phyloP scores from a whole-genome alignment of 2,329 filamentous ascomycete species.

The Camptophora hylomeconis region DNA sequence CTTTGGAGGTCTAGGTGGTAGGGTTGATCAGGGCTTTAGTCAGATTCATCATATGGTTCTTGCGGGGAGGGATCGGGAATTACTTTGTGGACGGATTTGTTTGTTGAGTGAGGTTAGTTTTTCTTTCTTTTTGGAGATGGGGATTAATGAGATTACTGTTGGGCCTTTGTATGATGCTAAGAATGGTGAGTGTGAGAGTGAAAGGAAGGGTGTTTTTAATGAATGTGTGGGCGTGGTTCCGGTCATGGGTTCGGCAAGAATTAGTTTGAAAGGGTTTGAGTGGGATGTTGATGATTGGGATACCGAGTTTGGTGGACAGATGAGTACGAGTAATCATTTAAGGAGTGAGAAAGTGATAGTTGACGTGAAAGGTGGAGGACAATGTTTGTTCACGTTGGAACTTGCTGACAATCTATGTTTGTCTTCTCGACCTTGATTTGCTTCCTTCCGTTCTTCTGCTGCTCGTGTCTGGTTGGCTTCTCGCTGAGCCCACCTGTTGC shows the following conservation, averaged over 20 bases:
- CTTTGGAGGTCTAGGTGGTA: constrained; percentile 73
- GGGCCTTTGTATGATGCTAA: too few species aligned
- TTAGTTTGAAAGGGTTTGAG: constrained; percentile 68
- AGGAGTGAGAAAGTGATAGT: constrained; percentile 48
- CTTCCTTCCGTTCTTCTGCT: too few species aligned
- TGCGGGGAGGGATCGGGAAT: constrained; percentile 22
- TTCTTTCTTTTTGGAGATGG: constrained; percentile 64
- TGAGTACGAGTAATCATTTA: constrained; percentile 75
- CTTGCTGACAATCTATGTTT: constrained; percentile 30
- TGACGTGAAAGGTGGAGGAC: constrained; percentile 37
- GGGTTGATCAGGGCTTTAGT: constrained; percentile 84
- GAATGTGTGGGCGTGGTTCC: constrained; percentile 81
- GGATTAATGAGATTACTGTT: constrained; percentile 55
- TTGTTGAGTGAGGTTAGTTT: constrained; percentile 71
- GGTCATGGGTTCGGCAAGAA: constrained; percentile 61
- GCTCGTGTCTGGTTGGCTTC: too few species aligned
- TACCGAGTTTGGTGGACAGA: constrained; percentile 57
- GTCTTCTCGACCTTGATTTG: too few species aligned
- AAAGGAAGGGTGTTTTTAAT: constrained; percentile 47
- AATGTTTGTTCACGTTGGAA: constrained; percentile 64
- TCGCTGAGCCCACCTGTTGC: too few species aligned
- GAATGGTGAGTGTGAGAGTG: too few species aligned
- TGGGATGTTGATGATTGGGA: constrained; percentile 83
- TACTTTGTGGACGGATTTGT: constrained; percentile 50
- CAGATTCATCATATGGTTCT: constrained; percentile 61